Evolutionary conservation across 257 asterid genomes (phyloP).

Genomic region (Avicennia marina): DNA sequence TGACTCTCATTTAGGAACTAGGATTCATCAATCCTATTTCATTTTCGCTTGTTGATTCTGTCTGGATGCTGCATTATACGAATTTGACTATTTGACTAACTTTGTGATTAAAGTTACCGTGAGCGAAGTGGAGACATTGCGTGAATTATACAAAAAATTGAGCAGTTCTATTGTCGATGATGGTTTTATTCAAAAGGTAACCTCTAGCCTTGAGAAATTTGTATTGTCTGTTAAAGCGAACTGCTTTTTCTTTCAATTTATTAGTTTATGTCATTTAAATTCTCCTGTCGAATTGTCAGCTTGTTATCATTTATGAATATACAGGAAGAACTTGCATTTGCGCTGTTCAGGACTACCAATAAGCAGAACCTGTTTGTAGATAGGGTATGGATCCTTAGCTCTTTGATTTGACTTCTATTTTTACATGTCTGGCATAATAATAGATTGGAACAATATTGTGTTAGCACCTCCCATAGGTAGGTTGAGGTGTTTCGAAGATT

Average conservation of each 20-base stretch:
- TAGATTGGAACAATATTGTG: too few relatives aligned
- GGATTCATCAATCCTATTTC: too few relatives aligned
- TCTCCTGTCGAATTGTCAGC: too few relatives aligned
- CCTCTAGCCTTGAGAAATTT: background rate
- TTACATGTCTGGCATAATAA: too few relatives aligned
- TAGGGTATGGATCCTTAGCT: conserved; percentile 11
- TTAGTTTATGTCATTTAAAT: too few relatives aligned
- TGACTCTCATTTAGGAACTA: background rate
- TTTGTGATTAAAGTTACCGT: conserved; percentile 8
- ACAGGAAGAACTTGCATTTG: conserved; percentile 25
- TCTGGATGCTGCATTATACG: too few relatives aligned
- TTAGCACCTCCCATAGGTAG: too few relatives aligned
- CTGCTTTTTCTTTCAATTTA: too few relatives aligned
- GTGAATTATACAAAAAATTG: conserved; percentile 16
- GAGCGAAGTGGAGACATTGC: conserved; percentile 19
- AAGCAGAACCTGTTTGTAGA: conserved; percentile 19
- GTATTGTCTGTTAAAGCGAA: too few relatives aligned
- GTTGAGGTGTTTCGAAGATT: too few relatives aligned
- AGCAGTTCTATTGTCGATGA: conserved; percentile 16
- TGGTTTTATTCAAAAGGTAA: conserved; percentile 21
- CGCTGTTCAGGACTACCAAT: conserved; percentile 22
- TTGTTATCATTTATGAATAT: background rate
- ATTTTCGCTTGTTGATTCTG: too few relatives aligned
- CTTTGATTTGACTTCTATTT: background rate
- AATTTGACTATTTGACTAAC: too few relatives aligned